A percentile compares a stretch with the other conserved stretches of the same genome.
Conservation (phyloP, 2,329 filamentous ascomycete species). For the Ceratocystiopsis brevicomis region DNA sequence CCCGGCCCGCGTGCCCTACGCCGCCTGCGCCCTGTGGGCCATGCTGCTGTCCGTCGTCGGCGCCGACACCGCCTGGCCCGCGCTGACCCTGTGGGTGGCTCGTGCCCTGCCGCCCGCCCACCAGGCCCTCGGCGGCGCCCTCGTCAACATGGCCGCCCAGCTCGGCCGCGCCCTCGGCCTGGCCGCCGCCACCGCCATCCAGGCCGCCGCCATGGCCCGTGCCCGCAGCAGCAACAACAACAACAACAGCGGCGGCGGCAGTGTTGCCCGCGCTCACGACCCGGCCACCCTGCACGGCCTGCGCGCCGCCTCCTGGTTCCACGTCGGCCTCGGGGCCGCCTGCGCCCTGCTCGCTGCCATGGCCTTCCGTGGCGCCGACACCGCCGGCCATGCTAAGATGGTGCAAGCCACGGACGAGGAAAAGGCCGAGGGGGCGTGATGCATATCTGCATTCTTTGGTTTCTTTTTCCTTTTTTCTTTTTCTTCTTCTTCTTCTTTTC, state of each 20-base stretch:
- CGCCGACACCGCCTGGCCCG: slow-evolving; percentile 47
- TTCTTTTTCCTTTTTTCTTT: neutral
- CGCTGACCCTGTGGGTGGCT: slow-evolving; percentile 46
- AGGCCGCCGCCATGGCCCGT: slow-evolving; percentile 39
- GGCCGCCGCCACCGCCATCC: slow-evolving; percentile 44
- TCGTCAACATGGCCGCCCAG: slow-evolving; percentile 48
- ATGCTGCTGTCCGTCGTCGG: slow-evolving; percentile 48
- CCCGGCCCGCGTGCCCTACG: slow-evolving; percentile 35
- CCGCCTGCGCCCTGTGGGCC: slow-evolving; percentile 45
- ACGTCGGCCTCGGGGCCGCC: slow-evolving; percentile 25
- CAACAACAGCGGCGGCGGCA: slow-evolving; percentile 20
- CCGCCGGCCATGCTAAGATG: slow-evolving; percentile 21
- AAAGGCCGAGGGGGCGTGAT: neutral
- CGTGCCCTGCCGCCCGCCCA: slow-evolving; percentile 42
- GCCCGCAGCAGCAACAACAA: slow-evolving; percentile 23
- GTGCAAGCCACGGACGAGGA: neutral
- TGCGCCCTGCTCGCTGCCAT: slow-evolving; percentile 25
- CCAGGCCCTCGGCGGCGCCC: slow-evolving; percentile 47
- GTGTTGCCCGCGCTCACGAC: slow-evolving; percentile 25
- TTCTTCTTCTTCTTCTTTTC: neutral
- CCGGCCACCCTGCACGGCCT: slow-evolving; percentile 26
- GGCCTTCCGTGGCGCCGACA: slow-evolving; percentile 32
- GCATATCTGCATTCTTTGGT: neutral
- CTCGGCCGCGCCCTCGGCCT: slow-evolving; percentile 47
- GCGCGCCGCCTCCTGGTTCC: slow-evolving; percentile 32